Conservation (phyloP, 2,329 filamentous ascomycete genomes). For the Zymoseptoria ardabiliae region DNA sequence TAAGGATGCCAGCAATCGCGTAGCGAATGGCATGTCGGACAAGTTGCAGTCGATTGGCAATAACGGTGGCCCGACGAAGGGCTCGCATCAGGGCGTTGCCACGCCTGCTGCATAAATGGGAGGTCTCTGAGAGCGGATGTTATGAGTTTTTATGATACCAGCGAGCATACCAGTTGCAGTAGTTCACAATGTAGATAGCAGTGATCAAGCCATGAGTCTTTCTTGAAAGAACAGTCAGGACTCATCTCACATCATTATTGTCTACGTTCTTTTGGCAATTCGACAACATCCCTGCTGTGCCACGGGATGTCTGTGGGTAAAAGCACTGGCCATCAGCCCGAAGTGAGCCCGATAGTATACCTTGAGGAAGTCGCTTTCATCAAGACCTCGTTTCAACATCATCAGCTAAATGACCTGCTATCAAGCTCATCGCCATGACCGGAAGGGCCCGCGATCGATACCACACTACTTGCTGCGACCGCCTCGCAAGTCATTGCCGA, state of each 20-base stretch:
- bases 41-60: constrained; percentile 10
- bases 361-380: background rate
- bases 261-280: too few species aligned
- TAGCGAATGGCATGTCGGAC: constrained; percentile 45
- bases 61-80: constrained; percentile 15
- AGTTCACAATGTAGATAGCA: background rate
- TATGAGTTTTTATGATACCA: background rate
- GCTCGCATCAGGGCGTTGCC: constrained; percentile 8
- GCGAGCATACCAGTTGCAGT: background rate
- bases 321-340: background rate
- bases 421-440: background rate
- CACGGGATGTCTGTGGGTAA: background rate
- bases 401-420: background rate
- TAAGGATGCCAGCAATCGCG: constrained; percentile 38
- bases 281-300: background rate
- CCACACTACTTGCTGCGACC: too few species aligned
- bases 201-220: background rate
- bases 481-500: background rate
- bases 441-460: too few species aligned
- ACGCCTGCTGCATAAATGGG: background rate
- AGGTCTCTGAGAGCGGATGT: background rate
- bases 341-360: background rate
- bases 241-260: too few species aligned
- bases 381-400: too few species aligned
- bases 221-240: background rate